Evolutionary conservation across 371 early-diverging fungal species (phyloP).

Genomic region (Mucor saturninus): DNA sequence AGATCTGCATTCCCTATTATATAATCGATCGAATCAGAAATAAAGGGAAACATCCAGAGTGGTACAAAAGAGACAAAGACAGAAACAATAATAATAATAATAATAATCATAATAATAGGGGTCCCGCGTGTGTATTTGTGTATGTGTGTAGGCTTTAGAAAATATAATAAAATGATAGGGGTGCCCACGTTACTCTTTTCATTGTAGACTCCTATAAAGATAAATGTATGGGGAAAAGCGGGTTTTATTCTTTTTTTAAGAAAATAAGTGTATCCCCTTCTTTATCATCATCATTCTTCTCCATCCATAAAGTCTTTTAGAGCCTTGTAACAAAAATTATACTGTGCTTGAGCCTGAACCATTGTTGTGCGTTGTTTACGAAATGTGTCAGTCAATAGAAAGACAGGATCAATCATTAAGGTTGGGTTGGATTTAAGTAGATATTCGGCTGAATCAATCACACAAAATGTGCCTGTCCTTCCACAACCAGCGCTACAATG

Average conservation of each 20-base stretch:
- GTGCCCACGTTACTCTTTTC: neutral
- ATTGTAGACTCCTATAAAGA: neutral
- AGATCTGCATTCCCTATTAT: constrained; percentile 20
- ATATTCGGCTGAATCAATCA: constrained; percentile 48
- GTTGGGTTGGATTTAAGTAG: constrained; percentile 1
- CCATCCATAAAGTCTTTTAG: constrained; percentile 40
- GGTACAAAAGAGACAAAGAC: too few relatives aligned
- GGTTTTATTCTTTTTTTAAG: neutral
- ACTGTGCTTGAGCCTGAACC: constrained; percentile 89
- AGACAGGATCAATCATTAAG: constrained; percentile 63
- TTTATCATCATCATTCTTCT: constrained; percentile 6
- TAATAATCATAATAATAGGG: neutral
- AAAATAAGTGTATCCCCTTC: neutral
- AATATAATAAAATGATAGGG: neutral
- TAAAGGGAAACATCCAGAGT: neutral
- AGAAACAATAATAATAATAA: too few relatives aligned
- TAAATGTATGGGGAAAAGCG: neutral
- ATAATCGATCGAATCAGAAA: constrained; percentile 20
- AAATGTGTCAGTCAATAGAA: constrained; percentile 68
- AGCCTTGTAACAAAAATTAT: constrained; percentile 84
- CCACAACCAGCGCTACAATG: constrained; percentile 97
- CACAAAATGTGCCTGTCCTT: constrained; percentile 89
- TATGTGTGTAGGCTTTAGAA: too few relatives aligned
- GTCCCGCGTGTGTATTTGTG: neutral
- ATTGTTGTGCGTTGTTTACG: constrained; percentile 83